A percentile compares a stretch with the other conserved stretches of the same genome.
Conservation (phyloP, 2,329 filamentous ascomycete species). For the Aspergillus alliaceus region DNA sequence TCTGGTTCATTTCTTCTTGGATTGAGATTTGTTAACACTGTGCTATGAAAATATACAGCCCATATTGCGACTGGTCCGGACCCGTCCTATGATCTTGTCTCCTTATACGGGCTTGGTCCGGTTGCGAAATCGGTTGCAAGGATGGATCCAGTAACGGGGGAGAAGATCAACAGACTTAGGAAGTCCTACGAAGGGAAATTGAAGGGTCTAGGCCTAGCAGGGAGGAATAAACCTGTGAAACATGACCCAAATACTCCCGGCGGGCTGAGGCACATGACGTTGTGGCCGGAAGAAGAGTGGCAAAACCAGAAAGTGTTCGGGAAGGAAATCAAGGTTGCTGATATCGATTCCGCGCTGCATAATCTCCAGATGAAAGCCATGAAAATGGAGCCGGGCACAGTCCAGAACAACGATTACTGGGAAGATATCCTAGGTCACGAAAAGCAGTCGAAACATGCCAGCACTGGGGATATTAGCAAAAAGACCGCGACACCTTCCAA, state of each 20-base stretch:
- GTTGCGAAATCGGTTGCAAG: slow-evolving; percentile 60
- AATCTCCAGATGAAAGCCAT: slow-evolving; percentile 45
- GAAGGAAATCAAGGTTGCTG: slow-evolving; percentile 46
- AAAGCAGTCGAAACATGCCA: slow-evolving; percentile 40
- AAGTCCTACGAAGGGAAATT: slow-evolving; percentile 55
- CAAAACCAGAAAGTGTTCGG: slow-evolving; percentile 49
- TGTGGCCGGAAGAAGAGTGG: slow-evolving; percentile 54
- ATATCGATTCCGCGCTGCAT: slow-evolving; percentile 43
- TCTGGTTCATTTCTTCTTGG: slow-evolving; percentile 26
- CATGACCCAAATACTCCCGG: slow-evolving; percentile 41
- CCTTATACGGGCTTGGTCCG: slow-evolving; percentile 56
- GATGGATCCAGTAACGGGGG: slow-evolving; percentile 60
- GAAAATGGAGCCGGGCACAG: slow-evolving; percentile 48
- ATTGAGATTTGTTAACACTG: slow-evolving; percentile 45
- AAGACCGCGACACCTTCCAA: slow-evolving; percentile 27
- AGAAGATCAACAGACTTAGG: slow-evolving; percentile 64
- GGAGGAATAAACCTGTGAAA: slow-evolving; percentile 50
- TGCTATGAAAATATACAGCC: slow-evolving; percentile 38
- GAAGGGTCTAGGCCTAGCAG: slow-evolving; percentile 47
- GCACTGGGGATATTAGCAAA: slow-evolving; percentile 29
- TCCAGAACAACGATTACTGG: slow-evolving; percentile 50
- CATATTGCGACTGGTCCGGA: slow-evolving; percentile 55
- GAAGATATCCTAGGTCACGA: slow-evolving; percentile 51
- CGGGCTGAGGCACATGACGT: slow-evolving; percentile 42
- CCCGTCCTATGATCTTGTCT: slow-evolving; percentile 58